Evolutionary conservation across 441 rosid genomes (phyloP).

Genomic region (Isatis lusitanica): DNA sequence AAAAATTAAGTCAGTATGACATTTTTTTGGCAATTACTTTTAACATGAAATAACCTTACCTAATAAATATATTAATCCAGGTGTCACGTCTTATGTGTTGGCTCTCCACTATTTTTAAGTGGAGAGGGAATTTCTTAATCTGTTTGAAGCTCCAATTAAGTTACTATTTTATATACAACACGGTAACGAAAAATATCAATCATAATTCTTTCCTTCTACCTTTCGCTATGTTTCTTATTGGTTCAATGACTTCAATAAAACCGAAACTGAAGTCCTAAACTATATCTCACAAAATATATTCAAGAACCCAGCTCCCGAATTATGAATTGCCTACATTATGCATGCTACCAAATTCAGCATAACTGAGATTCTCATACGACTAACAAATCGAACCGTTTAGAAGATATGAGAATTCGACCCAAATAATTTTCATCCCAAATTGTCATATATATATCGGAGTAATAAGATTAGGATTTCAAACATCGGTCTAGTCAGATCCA

Average conservation of each 20-base stretch:
- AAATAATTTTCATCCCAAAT: too few relatives aligned
- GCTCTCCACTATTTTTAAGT: slow-evolving; percentile 29
- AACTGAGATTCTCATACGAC: too few relatives aligned
- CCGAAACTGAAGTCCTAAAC: neutral
- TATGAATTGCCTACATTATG: too few relatives aligned
- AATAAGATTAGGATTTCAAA: too few relatives aligned
- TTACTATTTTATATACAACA: slow-evolving; percentile 16
- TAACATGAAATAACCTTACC: slow-evolving; percentile 6
- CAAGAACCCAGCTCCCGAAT: too few relatives aligned
- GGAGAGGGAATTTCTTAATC: slow-evolving; percentile 7
- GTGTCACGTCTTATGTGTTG: slow-evolving; percentile 31
- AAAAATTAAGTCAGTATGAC: neutral
- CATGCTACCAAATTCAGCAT: too few relatives aligned
- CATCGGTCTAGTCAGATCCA: too few relatives aligned
- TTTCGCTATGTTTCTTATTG: neutral
- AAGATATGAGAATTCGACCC: too few relatives aligned
- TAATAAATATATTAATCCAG: slow-evolving; percentile 26
- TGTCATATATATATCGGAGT: too few relatives aligned
- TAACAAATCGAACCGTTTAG: too few relatives aligned
- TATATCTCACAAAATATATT: too few relatives aligned
- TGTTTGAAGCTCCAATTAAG: neutral
- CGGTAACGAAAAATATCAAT: neutral
- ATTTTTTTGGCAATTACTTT: neutral
- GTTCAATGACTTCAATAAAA: neutral
- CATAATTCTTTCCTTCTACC: neutral